Conservation (phyloP, 2,329 filamentous ascomycete species). For the Seiridium cupressi region DNA sequence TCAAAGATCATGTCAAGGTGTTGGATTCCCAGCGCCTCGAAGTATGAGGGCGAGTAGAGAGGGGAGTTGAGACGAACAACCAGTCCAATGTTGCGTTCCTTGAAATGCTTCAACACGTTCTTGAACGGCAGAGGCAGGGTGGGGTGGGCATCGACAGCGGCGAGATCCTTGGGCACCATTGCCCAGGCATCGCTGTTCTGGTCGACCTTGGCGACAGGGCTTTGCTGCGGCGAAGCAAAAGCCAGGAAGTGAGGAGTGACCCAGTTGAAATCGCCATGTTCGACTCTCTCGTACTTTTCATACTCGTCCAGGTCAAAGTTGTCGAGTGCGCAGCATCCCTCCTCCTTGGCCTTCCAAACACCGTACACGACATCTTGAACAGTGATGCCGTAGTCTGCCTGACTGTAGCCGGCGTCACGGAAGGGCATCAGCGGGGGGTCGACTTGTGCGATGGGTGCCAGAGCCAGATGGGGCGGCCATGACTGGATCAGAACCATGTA, state of each 20-base stretch:
- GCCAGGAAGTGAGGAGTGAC: conserved; percentile 92
- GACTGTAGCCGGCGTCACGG: conserved; percentile 95
- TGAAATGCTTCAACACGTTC: conserved; percentile 90
- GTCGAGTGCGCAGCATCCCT: conserved; percentile 84
- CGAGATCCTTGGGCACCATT: conserved; percentile 72
- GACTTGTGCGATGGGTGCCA: conserved; percentile 93
- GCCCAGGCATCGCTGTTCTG: conserved; percentile 72
- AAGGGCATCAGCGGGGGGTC: conserved; percentile 99
- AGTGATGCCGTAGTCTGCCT: conserved; percentile 92
- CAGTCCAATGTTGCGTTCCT: conserved; percentile 82
- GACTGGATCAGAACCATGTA: conserved; percentile 99
- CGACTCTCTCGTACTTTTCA: conserved; percentile 90
- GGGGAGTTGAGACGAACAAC: conserved; percentile 95
- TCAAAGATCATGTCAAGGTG: conserved; percentile 99
- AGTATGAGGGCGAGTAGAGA: conserved; percentile 95
- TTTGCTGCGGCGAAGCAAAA: conserved; percentile 90
- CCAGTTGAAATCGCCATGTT: conserved; percentile 99
- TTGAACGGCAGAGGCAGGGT: conserved; percentile 85
- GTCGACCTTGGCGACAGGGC: conserved; percentile 70
- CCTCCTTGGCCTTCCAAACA: conserved; percentile 98
- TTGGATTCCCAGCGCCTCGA: conserved; percentile 89
- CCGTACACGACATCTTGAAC: conserved; percentile 98
- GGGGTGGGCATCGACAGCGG: conserved; percentile 67
- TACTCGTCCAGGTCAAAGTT: conserved; percentile 98
- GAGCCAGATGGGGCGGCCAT: conserved; percentile 92